phyloP scores from a whole-genome alignment of 2,329 filamentous ascomycete genomes.

The Aspergillus tubingensis region DNA sequence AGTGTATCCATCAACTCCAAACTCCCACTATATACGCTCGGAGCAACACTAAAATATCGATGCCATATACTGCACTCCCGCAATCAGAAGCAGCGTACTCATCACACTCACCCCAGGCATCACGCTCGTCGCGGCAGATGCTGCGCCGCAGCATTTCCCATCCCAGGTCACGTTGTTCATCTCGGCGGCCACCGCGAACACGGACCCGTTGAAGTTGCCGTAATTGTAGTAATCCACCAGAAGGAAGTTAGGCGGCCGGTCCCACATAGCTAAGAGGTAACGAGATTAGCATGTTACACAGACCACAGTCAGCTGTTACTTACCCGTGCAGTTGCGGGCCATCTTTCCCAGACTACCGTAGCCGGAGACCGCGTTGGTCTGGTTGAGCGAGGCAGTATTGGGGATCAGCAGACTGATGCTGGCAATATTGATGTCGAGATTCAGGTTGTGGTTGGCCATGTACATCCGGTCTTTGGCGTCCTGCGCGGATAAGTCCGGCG shows the following conservation, averaged over 20 bases:
- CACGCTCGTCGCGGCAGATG: conserved; percentile 29
- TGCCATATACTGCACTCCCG: conserved; percentile 26
- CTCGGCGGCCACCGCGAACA: conserved; percentile 71
- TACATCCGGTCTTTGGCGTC: conserved; percentile 68
- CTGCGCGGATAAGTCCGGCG: conserved; percentile 61
- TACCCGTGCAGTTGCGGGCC: conserved; percentile 63
- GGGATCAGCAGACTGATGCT: conserved; percentile 68
- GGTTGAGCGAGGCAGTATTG: conserved; percentile 67
- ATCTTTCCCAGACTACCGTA: conserved; percentile 67
- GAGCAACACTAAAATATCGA: conserved; percentile 25
- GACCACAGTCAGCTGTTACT: conserved; percentile 18
- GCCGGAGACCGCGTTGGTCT: conserved; percentile 69
- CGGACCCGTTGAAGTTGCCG: conserved; percentile 67
- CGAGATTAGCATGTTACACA: conserved; percentile 16
- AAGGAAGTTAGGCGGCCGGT: conserved; percentile 71
- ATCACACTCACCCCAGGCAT: conserved; percentile 23
- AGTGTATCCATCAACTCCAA: not conserved
- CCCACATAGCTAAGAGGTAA: conserved; percentile 54
- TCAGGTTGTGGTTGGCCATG: conserved; percentile 89
- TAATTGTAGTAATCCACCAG: conserved; percentile 85
- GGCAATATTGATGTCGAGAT: conserved; percentile 70
- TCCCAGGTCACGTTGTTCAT: conserved; percentile 74
- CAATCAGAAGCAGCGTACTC: conserved; percentile 24
- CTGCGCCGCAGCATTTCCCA: conserved; percentile 41
- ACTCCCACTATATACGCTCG: conserved; percentile 15